Conservation (phyloP, 371 early-diverging fungal species). For the Mortierella sp. region DNA sequence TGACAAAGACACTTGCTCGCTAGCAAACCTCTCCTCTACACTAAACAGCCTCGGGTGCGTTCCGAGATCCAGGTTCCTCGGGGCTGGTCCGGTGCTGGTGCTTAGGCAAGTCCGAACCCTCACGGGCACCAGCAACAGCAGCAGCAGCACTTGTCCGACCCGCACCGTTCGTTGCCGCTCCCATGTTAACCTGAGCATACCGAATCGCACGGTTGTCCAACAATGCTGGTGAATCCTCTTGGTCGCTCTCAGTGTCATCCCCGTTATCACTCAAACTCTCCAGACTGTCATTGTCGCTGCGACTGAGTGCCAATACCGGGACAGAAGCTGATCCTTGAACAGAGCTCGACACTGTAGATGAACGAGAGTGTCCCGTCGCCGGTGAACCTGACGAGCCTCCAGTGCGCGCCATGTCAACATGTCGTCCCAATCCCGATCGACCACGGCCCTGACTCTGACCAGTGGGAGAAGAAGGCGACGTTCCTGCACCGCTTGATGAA, state of each 20-base stretch:
- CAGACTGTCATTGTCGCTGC: constrained; percentile 2
- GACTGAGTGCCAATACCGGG: not conserved
- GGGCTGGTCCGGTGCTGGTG: constrained; percentile 22
- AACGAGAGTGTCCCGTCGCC: not conserved
- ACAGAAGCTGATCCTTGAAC: not conserved
- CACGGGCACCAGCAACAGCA: not conserved
- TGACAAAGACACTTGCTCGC: not conserved
- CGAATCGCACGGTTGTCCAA: constrained; percentile 44
- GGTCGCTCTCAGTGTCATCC: constrained; percentile 27
- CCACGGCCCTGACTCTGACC: not conserved
- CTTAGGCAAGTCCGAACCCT: constrained; percentile 19
- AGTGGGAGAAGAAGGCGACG: not conserved
- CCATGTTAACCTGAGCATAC: constrained; percentile 21
- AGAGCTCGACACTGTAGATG: not conserved
- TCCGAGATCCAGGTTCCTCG: constrained; percentile 20
- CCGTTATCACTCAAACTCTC: constrained; percentile 9
- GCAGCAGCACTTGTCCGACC: not conserved
- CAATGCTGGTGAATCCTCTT: constrained; percentile 35
- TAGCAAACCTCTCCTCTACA: not conserved
- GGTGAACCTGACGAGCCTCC: not conserved
- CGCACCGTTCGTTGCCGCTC: constrained; percentile 14
- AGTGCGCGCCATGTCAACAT: not conserved
- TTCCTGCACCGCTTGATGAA: not conserved
- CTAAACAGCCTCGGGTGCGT: constrained; percentile 22
- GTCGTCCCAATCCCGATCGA: not conserved